phyloP scores from a whole-genome alignment of 2,329 filamentous ascomycete genomes.

The Aspergillus novofumigatus region DNA sequence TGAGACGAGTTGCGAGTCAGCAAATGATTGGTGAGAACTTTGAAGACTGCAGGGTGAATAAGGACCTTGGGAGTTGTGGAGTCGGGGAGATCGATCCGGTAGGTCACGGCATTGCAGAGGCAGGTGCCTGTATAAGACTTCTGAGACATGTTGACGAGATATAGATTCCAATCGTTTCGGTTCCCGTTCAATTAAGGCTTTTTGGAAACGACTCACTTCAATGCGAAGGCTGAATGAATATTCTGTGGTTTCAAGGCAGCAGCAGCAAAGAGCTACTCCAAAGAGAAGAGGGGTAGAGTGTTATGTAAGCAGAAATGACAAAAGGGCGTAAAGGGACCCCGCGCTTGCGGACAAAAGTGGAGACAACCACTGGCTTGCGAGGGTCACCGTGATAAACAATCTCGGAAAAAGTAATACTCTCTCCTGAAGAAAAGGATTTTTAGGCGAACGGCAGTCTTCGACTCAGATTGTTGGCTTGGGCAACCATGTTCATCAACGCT shows the following conservation, averaged over 20 bases:
- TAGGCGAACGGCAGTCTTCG: background rate
- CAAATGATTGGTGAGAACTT: background rate
- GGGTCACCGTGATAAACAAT: background rate
- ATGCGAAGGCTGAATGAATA: background rate
- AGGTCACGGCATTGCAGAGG: conserved; percentile 11
- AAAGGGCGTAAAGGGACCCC: background rate
- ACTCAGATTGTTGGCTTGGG: background rate
- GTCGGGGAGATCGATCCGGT: conserved; percentile 13
- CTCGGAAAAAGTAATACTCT: background rate
- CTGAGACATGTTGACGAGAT: conserved; percentile 7
- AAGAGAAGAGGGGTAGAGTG: background rate
- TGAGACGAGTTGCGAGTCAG: background rate
- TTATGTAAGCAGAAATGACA: background rate
- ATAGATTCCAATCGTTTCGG: background rate
- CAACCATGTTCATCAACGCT: conserved; percentile 9
- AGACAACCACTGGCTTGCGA: too few species aligned
- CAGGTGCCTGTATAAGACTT: conserved; percentile 12
- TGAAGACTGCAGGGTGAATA: conserved; percentile 1
- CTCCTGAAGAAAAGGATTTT: background rate
- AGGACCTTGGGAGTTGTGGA: conserved; percentile 15
- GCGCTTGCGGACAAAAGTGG: too few species aligned
- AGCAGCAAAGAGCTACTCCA: background rate
- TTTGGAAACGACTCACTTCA: background rate
- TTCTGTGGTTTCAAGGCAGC: too few species aligned
- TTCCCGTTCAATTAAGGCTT: too few species aligned